Evolutionary conservation across 1,139 yeast species (phyloP).

Genomic region (Magnusiomyces ingens): DNA sequence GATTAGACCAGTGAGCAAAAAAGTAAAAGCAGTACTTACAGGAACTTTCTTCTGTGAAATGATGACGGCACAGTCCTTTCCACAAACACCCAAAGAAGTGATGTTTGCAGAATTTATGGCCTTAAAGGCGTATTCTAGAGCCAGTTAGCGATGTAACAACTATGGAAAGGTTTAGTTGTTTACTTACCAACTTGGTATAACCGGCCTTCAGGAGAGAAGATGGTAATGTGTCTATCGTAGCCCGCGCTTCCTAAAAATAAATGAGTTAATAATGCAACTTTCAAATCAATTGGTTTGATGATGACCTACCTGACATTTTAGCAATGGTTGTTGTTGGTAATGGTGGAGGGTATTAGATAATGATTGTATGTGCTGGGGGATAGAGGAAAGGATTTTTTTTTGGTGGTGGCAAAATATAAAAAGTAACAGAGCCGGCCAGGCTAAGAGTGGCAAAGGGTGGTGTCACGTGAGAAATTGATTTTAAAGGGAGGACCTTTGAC

Average conservation of each 20-base stretch:
- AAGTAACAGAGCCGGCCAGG: neutral
- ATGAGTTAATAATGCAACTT: neutral
- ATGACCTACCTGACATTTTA: conserved; percentile 15
- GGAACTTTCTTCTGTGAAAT: conserved; percentile 95
- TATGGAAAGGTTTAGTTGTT: neutral
- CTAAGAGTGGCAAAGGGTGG: neutral
- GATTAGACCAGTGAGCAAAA: conserved; percentile 13
- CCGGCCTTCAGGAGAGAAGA: conserved; percentile 97
- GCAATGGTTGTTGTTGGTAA: neutral
- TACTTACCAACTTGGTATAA: conserved; percentile 73
- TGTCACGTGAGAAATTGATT: too few species aligned
- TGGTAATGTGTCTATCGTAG: conserved; percentile 96
- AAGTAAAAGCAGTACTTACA: conserved; percentile 14
- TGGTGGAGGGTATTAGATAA: neutral
- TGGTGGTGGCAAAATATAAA: conserved; percentile 7
- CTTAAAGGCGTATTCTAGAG: conserved; percentile 77
- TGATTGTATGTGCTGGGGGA: neutral
- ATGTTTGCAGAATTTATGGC: conserved; percentile 91
- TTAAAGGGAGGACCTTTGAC: too few species aligned
- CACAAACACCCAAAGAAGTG: conserved; percentile 81
- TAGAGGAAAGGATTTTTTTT: neutral
- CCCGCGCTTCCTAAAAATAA: conserved; percentile 47
- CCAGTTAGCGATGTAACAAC: neutral
- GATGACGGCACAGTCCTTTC: conserved; percentile 83
- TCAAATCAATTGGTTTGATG: neutral